Percentiles rank a stretch among this genome's conserved stretches.
Evolutionary conservation across 805 yeast genomes (phyloP).

Genomic region (Suhomyces tanzawaensis): DNA sequence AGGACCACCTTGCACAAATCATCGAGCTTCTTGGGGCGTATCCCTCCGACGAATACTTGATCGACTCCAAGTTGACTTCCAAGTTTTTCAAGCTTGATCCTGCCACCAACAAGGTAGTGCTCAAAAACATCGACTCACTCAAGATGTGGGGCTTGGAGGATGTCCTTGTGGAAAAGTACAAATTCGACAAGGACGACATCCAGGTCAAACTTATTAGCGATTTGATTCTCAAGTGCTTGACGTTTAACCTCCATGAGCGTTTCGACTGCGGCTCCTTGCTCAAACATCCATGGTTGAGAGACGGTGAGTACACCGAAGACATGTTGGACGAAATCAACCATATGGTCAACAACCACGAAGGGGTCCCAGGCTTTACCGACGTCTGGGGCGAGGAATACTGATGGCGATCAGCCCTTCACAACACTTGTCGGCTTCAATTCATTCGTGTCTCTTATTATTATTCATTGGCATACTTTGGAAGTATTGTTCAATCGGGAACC

Average conservation of each 20-base stretch:
- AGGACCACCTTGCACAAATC: slow-evolving; percentile 63
- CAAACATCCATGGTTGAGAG: slow-evolving; percentile 50
- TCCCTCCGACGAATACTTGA: slow-evolving; percentile 38
- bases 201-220: slow-evolving; percentile 41
- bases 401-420: no score
- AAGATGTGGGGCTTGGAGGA: slow-evolving; percentile 52
- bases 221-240: slow-evolving; percentile 51
- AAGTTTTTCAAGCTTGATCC: slow-evolving; percentile 39
- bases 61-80: slow-evolving; percentile 36
- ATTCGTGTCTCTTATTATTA: slow-evolving; percentile 1
- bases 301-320: slow-evolving; percentile 8
- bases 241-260: slow-evolving; percentile 47
- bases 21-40: slow-evolving; percentile 51
- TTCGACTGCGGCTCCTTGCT: slow-evolving; percentile 54
- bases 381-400: slow-evolving; percentile 14
- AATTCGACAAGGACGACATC: slow-evolving; percentile 33
- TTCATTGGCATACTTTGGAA: slow-evolving; percentile 4
- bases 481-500: neutral
- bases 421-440: no score
- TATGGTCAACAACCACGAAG: slow-evolving; percentile 24
- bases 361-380: slow-evolving; percentile 32
- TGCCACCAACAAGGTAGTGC: slow-evolving; percentile 23
- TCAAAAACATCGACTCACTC: slow-evolving; percentile 45
- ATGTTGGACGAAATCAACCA: slow-evolving; percentile 15
- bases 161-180: slow-evolving; percentile 50